A percentile compares a stretch with the other conserved stretches of the same genome.
Evolutionary conservation across 345 rosid genomes (phyloP).

Genomic region (rapeseed (Brassica napus)): Da-Ae NC_063447.1:6075001-6075500

Average conservation of each 20-base stretch:
- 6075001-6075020: too few species aligned
- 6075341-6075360: slow-evolving; percentile 31
- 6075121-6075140: background rate
- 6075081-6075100: too few species aligned
- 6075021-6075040: too few species aligned
- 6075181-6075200: slow-evolving; percentile 13
- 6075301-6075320: slow-evolving; percentile 8
- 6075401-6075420: slow-evolving; percentile 8
- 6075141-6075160: slow-evolving; percentile 7
- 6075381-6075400: slow-evolving; percentile 32
- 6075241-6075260: slow-evolving; percentile 41
- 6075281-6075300: slow-evolving; percentile 21
- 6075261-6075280: slow-evolving; percentile 25
- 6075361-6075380: slow-evolving; percentile 43
- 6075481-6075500: slow-evolving; percentile 39
- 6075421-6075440: background rate
- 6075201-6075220: slow-evolving; percentile 3
- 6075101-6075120: background rate
- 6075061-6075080: too few species aligned
- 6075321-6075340: slow-evolving; percentile 13
- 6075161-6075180: background rate
- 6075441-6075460: slow-evolving; percentile 4
- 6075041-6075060: too few species aligned
- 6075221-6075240: slow-evolving; percentile 15
- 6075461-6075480: slow-evolving; percentile 39